Evolutionary conservation across 202 grass and related monocot genomes (phyloP).

Genomic region (Bolboschoenoplectus hybrid): DNA sequence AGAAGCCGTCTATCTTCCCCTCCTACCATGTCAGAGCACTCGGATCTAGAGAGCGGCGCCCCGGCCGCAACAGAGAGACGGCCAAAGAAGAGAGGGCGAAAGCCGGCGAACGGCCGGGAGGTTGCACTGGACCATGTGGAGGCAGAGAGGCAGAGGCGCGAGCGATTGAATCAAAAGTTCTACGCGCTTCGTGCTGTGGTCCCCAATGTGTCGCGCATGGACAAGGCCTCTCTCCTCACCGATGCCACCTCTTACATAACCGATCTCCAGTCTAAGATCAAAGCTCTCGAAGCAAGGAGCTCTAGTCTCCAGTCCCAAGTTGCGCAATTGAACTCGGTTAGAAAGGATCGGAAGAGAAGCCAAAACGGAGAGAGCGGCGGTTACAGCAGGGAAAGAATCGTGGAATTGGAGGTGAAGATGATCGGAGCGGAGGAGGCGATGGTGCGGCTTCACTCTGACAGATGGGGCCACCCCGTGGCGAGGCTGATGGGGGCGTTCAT

Average conservation of each 20-base stretch:
- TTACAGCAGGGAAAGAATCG: not conserved
- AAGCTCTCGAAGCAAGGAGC: conserved; percentile 17
- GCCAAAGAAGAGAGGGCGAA: conserved; percentile 43
- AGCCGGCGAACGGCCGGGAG: conserved; percentile 26
- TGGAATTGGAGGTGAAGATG: conserved; percentile 44
- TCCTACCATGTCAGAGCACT: conserved; percentile 27
- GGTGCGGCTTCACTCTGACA: conserved; percentile 41
- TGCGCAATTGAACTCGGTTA: not conserved
- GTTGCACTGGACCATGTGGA: conserved; percentile 43
- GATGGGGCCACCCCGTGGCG: conserved; percentile 28
- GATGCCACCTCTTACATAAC: conserved; percentile 49
- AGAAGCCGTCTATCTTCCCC: not conserved
- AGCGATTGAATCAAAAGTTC: conserved; percentile 49
- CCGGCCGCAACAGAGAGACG: not conserved
- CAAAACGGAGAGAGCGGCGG: not conserved
- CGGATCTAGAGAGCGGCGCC: conserved; percentile 11
- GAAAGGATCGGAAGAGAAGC: not conserved
- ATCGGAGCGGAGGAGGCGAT: conserved; percentile 37
- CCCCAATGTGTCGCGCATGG: conserved; percentile 50
- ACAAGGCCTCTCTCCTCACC: conserved; percentile 52
- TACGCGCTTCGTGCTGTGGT: conserved; percentile 49
- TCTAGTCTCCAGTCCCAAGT: not conserved
- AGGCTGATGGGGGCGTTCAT: conserved; percentile 33
- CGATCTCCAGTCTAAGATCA: conserved; percentile 34
- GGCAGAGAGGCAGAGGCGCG: conserved; percentile 45